Evolutionary conservation across 148 eudicot genomes (phyloP).

Genomic region (Hydrangea macrophylla): DNA sequence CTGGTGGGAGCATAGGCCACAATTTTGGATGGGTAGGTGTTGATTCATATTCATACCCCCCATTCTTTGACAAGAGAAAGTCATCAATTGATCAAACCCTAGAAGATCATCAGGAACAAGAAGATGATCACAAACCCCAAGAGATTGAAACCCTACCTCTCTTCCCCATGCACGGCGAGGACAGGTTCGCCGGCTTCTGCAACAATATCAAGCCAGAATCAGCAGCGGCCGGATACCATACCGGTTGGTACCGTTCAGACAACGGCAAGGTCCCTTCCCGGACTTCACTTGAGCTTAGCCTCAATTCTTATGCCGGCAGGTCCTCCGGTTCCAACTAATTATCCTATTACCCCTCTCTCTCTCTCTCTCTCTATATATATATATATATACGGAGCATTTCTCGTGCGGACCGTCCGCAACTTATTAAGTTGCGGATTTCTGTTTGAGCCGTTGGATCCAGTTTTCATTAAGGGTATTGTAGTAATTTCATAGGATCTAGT

Average conservation of each 20-base stretch:
- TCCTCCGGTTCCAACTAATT: neutral
- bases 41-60: constrained; percentile 35
- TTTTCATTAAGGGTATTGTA: too few relatives aligned
- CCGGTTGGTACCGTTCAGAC: constrained; percentile 24
- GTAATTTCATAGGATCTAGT: too few relatives aligned
- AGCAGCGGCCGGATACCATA: constrained; percentile 18
- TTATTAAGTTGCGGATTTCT: too few relatives aligned
- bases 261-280: constrained; percentile 17
- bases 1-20: constrained; percentile 32
- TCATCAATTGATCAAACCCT: constrained; percentile 25
- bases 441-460: too few relatives aligned
- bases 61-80: constrained; percentile 41
- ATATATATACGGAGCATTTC: too few relatives aligned
- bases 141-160: constrained; percentile 84
- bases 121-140: constrained; percentile 20
- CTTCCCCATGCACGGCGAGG: constrained; percentile 76
- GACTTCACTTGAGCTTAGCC: constrained; percentile 89
- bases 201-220: constrained; percentile 19
- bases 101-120: constrained; percentile 31
- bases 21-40: constrained; percentile 41
- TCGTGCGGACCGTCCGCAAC: too few relatives aligned
- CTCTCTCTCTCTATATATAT: neutral
- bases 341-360: too few relatives aligned
- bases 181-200: constrained; percentile 28
- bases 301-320: constrained; percentile 59